phyloP scores from a whole-genome alignment of 441 rosid genomes.

The Croton setiger region DNA sequence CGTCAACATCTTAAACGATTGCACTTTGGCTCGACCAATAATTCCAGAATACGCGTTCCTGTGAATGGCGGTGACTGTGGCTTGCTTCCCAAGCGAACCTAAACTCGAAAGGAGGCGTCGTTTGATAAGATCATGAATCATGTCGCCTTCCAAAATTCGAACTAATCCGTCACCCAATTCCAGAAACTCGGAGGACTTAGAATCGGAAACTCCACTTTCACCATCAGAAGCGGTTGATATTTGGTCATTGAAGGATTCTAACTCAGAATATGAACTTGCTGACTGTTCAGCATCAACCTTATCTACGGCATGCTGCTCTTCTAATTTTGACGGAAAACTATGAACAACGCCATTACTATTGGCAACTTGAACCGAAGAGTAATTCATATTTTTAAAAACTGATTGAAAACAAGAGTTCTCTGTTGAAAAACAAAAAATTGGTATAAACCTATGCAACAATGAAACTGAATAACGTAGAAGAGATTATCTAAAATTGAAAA shows the following conservation, averaged over 20 bases:
- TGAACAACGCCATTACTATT: too few relatives aligned
- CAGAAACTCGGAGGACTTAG: background rate
- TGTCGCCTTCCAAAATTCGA: slow-evolving; percentile 44
- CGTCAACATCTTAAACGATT: slow-evolving; percentile 46
- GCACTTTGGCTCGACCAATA: slow-evolving; percentile 44
- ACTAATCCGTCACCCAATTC: slow-evolving; percentile 31
- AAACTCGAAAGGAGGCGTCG: slow-evolving; percentile 40
- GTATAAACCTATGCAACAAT: too few relatives aligned
- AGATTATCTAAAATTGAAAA: too few relatives aligned
- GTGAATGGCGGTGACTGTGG: slow-evolving; percentile 36
- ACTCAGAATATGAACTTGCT: slow-evolving; percentile 2
- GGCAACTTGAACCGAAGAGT: background rate
- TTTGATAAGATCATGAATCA: slow-evolving; percentile 42
- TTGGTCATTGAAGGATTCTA: slow-evolving; percentile 18
- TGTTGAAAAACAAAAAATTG: background rate
- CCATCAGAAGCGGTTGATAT: slow-evolving; percentile 45
- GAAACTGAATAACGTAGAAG: too few relatives aligned
- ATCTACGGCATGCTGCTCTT: slow-evolving; percentile 13
- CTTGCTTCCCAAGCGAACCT: slow-evolving; percentile 40
- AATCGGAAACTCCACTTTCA: slow-evolving; percentile 40
- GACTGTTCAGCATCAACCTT: background rate
- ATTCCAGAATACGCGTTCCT: slow-evolving; percentile 33
- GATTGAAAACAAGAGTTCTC: background rate
- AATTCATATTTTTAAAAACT: background rate
- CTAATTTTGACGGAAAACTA: slow-evolving; percentile 4